Base-by-base conservation (phyloP, 139 green algal genomes). In the Chlamydomonas asymmetrica region DNA sequence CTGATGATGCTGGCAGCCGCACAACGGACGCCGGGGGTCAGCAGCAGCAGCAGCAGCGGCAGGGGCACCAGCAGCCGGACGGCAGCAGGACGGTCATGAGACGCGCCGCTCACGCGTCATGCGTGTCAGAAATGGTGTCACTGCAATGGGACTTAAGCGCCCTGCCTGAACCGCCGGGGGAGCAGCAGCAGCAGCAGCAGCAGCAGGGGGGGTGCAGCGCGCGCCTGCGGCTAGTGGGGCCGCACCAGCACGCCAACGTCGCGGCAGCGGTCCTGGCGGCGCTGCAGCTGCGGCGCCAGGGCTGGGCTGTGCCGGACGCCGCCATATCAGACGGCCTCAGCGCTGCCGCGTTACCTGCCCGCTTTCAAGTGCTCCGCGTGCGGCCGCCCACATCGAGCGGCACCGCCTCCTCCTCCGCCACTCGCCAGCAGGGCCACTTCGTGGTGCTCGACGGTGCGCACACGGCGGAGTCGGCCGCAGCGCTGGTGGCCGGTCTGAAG, bases 401-500 rank as follows among this genome's bases (percentile, higher is more conserved):
- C 64, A 60, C 9, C 64, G 38, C 27, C 6, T 5, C 64, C 31
- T 41, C 64, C 4, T 8, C 27, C 40, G 39, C 27, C 64, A 40
- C 60, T 13, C 37, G 60, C 31, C 37, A 52, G 41, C 35, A 50
- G 22, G 25, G 29, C 10, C 70, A 39, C 48, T 85, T 79, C 63
- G 38, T 94, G 27, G 86, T 97, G 64, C 66, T 95, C 41, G 93
- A 97, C 78, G 91, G 90, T 0, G 91, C 91, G 0, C 93, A 97
- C 81, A 96, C 90, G 0, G 63, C 67, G 0, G 88, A 90, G 37
- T 93, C 90, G 13, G 88, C 90, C 1, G 50, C 59, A 13, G 89
- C 86, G 5, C 81, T 97, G 63, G 80, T 76, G 0, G 50, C 66
- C 23, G 85, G 88, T 31, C 63, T 93, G 39, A 66, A 80, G 4